Base-by-base conservation (phyloP, 257 asterid species). In the Haberlea rhodopensis region DNA sequence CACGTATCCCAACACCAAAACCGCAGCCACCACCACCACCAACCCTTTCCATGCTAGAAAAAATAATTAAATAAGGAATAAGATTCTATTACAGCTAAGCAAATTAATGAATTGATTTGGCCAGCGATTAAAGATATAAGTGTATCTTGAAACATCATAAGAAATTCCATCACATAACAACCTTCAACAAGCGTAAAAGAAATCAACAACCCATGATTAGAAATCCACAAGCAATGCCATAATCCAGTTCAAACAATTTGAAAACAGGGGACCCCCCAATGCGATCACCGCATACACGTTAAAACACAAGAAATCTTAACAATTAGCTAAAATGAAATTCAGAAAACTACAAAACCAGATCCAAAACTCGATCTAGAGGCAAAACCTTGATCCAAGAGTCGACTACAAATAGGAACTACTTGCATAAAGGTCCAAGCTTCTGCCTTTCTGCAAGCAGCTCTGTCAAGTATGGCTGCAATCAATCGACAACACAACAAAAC, bases 361-460 rank as follows among this genome's bases (percentile, higher is more conserved):
- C 75, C 73, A 75, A 76, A 53, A 66, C 15, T 56, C 26, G 77
- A 77, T 74, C 51, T 5, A 65, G 25, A 72, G 54, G 65, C 65
- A 37, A 78, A 37, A 87, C 97, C 97, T 85, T 90, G 96, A 84
- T 88, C 85, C 76, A 90, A 61, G 20, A 90, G 86, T 48, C 85
- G 75, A 80, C 82, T 82, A 67, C 96, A 90, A 72, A 85, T 67
- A 22, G 97, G 97, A 65, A 90, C 87, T 6, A 80, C 85, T 78
- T 85, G 91, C 77, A 78, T 70, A 78, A 90, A 28, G 96, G 95
- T 31, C 78, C 87, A 32, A 90, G 84, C 78, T 85, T 90, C 78
- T 90, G 94, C 75, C 88, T 78, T 70, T 90, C 96, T 8, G 89
- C 88, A 64, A 88, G 65, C 63, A 90, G 73, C 83, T 84, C 97